Evolutionary conservation across 768 basidiomycete species (phyloP), one percentile per base, ranked within the genome.

Genomic region (Mycena belliarum): DNA sequence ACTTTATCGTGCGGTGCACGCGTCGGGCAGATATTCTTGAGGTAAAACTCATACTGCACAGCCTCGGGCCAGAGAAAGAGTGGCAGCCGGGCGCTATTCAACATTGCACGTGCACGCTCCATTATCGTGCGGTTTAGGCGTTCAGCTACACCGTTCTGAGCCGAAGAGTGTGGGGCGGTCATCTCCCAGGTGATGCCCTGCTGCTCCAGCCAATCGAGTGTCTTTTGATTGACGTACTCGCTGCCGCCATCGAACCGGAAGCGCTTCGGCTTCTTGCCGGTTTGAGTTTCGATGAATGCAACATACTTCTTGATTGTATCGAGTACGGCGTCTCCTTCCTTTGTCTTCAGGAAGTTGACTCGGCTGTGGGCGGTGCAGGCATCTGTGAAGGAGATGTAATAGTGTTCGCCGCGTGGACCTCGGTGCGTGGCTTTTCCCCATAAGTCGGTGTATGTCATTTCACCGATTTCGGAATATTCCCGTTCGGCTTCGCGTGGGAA

Each of bases 51-150:
- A 43, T 72, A 64, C 0, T 6, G 11, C 5, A 67, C 52, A 0
- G 67, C 71, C 14, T 70, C 61, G 0, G 65, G 62, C 69, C 73
- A 74, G 12, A 70, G 62, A 18, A 38, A 59, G 12, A 58, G 42
- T 4, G 69, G 72, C 0, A 75, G 18, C 3, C 68, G 20, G 25
- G 45, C 24, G 0, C 54, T 62, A 0, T 65, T 21, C 0, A 73
- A 11, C 70, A 72, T 74, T 0, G 67, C 59, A 0, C 49, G 1
- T 0, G 41, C 61, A 6, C 70, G 28, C 25, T 70, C 59, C 0
- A 66, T 20, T 16, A 38, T 18, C 5, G 37, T 38, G 18, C 37
- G 37, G 10, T 38, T 38, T 4, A 38, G 18, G 12, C 37, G 37
- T n/a, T 38, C 18, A 3, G 37, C 16, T 4, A 38, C 18, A 38